Evolutionary conservation across 306 rosid genomes (phyloP), one percentile per base, ranked within the genome.

Genomic region (Abrus pulchellus): DNA sequence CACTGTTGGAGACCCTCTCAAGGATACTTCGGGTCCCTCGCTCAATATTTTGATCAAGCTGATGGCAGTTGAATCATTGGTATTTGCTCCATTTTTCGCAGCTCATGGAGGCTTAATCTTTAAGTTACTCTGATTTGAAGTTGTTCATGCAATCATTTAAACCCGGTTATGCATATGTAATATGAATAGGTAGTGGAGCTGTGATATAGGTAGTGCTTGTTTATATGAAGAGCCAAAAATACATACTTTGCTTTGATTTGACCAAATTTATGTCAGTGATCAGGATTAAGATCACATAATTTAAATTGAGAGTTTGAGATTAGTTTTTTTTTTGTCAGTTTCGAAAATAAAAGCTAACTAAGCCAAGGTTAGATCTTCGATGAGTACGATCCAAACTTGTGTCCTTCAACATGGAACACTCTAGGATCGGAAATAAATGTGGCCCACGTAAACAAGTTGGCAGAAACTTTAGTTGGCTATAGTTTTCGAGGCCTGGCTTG

Each of bases 1-100:
- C 79, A 90, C 89, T 9, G 77, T 88, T 30, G 92, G 92, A 52
- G 88, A 88, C 77, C 94, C 94, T 36, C 89, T 88, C 5, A 88
- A 90, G 72, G 90, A 90, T 86, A 90, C 90, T 67, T 88, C 88
- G 27, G 90, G 94, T 13, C 92, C 94, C 53, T 90, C 94, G 48
- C 92, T 87, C 82, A 88, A 88, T 73, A 90, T 90, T 67, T 88
- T 90, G 59, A 88, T 90, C 83, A 87, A 88, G 86, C 82, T 90
- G 50, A 87, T 87, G 92, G 91, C 92, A 10, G 92, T 85, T 3
- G 92, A 88, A 81, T 87, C 90, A 84, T 85, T 90, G 82, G 91
- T 87, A 2, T 87, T 88, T 85, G 94, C 94, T 61, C 91, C 94
- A 1, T 90, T 90, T 82, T 90, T 87, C 68, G 89, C 90, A 6